Evolutionary conservation across 352 stramenopile species (phyloP).

Genomic region (Pythium coloratum): DNA sequence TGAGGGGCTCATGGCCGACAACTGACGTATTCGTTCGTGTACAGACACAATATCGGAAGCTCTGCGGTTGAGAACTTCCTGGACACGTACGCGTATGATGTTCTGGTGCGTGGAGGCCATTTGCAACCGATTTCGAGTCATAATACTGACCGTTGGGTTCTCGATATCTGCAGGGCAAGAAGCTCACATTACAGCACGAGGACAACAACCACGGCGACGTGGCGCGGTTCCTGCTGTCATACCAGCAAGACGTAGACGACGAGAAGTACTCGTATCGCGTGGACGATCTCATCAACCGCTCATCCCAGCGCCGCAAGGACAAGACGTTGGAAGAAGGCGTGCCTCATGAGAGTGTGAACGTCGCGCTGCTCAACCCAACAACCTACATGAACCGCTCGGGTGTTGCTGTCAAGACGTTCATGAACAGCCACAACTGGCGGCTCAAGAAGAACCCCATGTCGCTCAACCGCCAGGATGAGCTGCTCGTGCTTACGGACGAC

Average conservation of each 20-base stretch:
- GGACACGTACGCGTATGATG: conserved; percentile 55
- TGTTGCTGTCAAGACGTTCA: conserved; percentile 71
- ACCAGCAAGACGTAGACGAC: conserved; percentile 54
- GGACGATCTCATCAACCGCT: conserved; percentile 78
- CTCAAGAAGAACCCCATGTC: conserved; percentile 83
- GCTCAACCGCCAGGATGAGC: conserved; percentile 80
- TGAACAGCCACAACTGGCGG: conserved; percentile 77
- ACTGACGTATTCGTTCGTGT: neutral
- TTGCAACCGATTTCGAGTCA: neutral
- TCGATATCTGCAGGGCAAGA: conserved; percentile 33
- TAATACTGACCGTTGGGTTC: neutral
- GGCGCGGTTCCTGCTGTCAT: conserved; percentile 51
- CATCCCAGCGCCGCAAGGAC: conserved; percentile 71
- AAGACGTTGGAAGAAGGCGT: conserved; percentile 76
- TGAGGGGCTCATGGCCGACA: neutral
- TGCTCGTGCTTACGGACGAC: conserved; percentile 83
- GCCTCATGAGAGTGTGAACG: conserved; percentile 69
- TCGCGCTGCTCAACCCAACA: conserved; percentile 68
- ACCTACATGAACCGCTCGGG: conserved; percentile 90
- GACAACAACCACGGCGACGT: conserved; percentile 66
- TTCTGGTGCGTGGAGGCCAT: conserved; percentile 40
- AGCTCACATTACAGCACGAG: conserved; percentile 58
- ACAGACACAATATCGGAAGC: conserved; percentile 82
- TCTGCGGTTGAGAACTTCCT: conserved; percentile 68
- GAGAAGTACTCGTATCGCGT: conserved; percentile 40